Conservation (phyloP, 2,329 filamentous ascomycete genomes). For the Pseudonectria buxi region DNA sequence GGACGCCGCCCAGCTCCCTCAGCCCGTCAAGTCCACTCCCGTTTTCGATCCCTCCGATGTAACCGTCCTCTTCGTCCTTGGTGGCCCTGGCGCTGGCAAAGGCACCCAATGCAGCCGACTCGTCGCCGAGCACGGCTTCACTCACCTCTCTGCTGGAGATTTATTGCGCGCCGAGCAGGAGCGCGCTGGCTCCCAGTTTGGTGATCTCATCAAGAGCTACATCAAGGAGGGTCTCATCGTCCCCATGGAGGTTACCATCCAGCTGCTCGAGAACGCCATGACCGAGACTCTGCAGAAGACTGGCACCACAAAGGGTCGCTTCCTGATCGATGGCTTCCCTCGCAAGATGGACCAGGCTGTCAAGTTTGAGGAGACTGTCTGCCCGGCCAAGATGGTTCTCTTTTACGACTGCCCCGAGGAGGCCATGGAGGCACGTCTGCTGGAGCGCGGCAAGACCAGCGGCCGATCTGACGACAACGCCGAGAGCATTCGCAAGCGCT, state of each 20-base stretch:
- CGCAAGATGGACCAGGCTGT: slow-evolving; percentile 95
- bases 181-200: slow-evolving; percentile 78
- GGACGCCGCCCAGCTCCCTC: slow-evolving; percentile 29
- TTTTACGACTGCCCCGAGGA: slow-evolving; percentile 93
- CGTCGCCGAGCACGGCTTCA: slow-evolving; percentile 82
- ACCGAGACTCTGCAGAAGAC: slow-evolving; percentile 53
- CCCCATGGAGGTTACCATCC: slow-evolving; percentile 97
- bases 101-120: slow-evolving; percentile 91
- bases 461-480: slow-evolving; percentile 89
- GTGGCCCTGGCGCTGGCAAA: slow-evolving; percentile 91
- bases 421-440: slow-evolving; percentile 74
- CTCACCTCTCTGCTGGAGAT: slow-evolving; percentile 88
- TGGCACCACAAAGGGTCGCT: slow-evolving; percentile 53
- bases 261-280: slow-evolving; percentile 93
- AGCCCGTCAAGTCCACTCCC: slow-evolving; percentile 50
- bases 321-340: slow-evolving; percentile 79
- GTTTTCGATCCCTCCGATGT: slow-evolving; percentile 70
- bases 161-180: slow-evolving; percentile 90
- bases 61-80: slow-evolving; percentile 94
- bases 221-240: slow-evolving; percentile 95
- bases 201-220: slow-evolving; percentile 84
- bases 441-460: slow-evolving; percentile 88
- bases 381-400: slow-evolving; percentile 74
- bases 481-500: slow-evolving; percentile 93
- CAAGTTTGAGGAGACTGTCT: slow-evolving; percentile 87